Conservation (phyloP, 2,329 filamentous ascomycete genomes). For the Elsinoe batatas region DNA sequence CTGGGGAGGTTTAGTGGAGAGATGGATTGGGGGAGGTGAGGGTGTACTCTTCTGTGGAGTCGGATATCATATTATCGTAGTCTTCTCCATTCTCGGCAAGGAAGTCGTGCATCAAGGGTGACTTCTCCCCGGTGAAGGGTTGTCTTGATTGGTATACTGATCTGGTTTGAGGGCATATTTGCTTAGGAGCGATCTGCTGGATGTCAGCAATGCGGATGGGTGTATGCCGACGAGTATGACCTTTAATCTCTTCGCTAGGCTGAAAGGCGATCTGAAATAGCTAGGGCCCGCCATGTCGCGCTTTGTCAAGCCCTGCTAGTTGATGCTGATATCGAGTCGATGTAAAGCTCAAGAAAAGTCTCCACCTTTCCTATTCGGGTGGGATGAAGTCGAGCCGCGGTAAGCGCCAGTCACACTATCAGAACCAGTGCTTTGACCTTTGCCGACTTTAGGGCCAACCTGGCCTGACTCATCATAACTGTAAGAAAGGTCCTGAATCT, state of each 20-base stretch:
- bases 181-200: constrained; percentile 16
- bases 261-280: constrained; percentile 35
- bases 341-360: neutral
- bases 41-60: constrained; percentile 14
- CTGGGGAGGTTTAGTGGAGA: constrained; percentile 17
- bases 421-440: too few species aligned
- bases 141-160: constrained; percentile 17
- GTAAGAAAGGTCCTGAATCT: neutral
- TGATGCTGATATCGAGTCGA: neutral
- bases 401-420: neutral
- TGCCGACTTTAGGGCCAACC: neutral
- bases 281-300: constrained; percentile 34
- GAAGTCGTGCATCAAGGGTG: constrained; percentile 13
- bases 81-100: constrained; percentile 12
- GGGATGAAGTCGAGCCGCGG: neutral
- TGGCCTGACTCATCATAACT: neutral
- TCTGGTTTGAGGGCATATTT: constrained; percentile 11
- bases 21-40: neutral
- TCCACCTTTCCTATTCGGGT: neutral
- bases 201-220: neutral
- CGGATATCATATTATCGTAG: constrained; percentile 17
- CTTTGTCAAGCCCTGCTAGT: constrained; percentile 5
- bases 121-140: constrained; percentile 16
- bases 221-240: constrained; percentile 21
- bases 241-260: constrained; percentile 34